A percentile compares a stretch with the other conserved stretches of the same genome.
These are phyloP conservation scores for Cotoneaster glaucophyllus DNA, from an alignment of 306 rosid species.

Conservation along the genomic window DNA sequence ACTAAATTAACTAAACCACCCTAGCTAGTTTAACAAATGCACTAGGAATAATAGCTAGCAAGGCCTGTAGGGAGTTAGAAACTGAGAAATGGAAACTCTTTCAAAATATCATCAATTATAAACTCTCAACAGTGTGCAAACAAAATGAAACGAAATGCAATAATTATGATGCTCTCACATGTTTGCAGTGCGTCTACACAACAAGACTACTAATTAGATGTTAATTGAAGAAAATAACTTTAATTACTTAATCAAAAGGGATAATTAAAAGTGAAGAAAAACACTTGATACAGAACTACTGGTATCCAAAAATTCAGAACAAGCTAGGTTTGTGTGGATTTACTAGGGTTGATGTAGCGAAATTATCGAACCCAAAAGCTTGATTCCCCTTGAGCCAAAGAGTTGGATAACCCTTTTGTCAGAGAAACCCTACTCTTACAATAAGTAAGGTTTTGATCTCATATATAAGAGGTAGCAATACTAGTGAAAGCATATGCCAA, in stretches of 20 bases:
- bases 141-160: background rate
- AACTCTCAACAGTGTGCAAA: background rate
- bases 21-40: background rate
- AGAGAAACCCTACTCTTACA: conserved; percentile 21
- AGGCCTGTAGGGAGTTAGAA: background rate
- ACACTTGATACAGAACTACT: background rate
- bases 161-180: background rate
- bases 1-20: background rate
- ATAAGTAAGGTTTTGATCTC: conserved; percentile 35
- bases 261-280: too few relatives aligned
- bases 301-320: conserved; percentile 11
- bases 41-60: background rate
- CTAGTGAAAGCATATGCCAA: background rate
- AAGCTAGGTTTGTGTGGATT: conserved; percentile 5
- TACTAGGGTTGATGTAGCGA: conserved; percentile 30
- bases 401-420: conserved; percentile 25
- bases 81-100: background rate
- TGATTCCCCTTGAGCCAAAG: conserved; percentile 70
- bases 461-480: background rate
- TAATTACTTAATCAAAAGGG: background rate
- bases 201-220: background rate
- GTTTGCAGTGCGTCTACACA: background rate
- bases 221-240: background rate
- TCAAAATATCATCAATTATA: background rate
- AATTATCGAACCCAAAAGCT: conserved; percentile 92